Conservation (phyloP, 192 early-diverging fungal genomes). For the Backusella luteola region DNA sequence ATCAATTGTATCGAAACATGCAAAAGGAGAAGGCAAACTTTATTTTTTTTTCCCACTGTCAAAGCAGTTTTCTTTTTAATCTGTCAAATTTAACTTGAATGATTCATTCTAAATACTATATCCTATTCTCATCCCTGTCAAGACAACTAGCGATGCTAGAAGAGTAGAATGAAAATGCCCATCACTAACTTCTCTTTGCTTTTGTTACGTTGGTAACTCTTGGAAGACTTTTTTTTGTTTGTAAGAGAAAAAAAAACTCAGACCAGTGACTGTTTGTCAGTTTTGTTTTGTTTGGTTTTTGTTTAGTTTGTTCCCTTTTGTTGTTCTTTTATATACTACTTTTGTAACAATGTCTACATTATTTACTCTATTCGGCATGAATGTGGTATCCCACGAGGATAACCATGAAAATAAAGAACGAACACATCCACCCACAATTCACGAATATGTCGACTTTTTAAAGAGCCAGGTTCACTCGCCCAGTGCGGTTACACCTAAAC, state of each 20-base stretch:
- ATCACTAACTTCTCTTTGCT: neutral
- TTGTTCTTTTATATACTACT: neutral
- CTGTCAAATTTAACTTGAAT: too few relatives aligned
- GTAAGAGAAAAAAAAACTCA: neutral
- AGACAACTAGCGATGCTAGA: too few relatives aligned
- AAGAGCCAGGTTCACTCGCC: conserved; percentile 34
- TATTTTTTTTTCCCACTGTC: too few relatives aligned
- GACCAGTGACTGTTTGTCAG: neutral
- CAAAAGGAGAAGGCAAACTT: too few relatives aligned
- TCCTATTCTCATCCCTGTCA: too few relatives aligned
- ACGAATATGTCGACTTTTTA: conserved; percentile 35
- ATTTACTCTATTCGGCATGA: conserved; percentile 40
- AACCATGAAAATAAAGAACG: neutral
- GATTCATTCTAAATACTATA: too few relatives aligned
- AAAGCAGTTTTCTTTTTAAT: too few relatives aligned
- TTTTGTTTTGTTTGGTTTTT: neutral
- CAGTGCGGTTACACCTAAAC: conserved; percentile 26
- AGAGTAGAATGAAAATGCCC: neutral
- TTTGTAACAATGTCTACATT: conserved; percentile 21
- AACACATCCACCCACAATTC: conserved; percentile 18
- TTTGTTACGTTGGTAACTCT: neutral
- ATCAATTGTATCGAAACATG: too few relatives aligned
- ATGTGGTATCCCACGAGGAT: conserved; percentile 30
- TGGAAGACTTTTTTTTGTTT: too few relatives aligned
- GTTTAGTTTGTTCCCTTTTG: neutral